phyloP scores from a whole-genome alignment of 1,284 basidiomycete species.

The Malassezia sp. region DNA sequence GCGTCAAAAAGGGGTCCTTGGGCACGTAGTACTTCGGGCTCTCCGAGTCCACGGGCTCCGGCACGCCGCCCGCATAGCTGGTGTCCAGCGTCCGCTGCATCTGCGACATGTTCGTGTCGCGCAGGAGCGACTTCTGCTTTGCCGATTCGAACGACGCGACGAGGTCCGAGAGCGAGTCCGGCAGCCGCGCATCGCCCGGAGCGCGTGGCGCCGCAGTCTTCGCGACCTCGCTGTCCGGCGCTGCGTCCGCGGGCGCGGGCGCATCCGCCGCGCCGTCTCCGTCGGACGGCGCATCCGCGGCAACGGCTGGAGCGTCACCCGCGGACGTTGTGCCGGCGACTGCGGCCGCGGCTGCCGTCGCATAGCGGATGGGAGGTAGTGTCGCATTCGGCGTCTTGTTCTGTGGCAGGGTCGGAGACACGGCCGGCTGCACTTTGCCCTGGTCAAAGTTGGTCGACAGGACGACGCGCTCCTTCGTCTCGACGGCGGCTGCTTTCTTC shows the following conservation, averaged over 20 bases:
- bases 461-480: slow-evolving; percentile 55
- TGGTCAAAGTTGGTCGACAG: slow-evolving; percentile 64
- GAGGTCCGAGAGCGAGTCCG: slow-evolving; percentile 75
- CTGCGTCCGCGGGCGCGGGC: slow-evolving; percentile 28
- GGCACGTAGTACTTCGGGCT: slow-evolving; percentile 78
- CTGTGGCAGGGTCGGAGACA: slow-evolving; percentile 48
- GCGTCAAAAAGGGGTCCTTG: slow-evolving; percentile 77
- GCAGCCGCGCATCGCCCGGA: slow-evolving; percentile 49
- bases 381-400: slow-evolving; percentile 9
- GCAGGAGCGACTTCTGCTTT: slow-evolving; percentile 80
- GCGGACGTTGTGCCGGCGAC: slow-evolving; percentile 13
- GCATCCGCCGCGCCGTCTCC: slow-evolving; percentile 49
- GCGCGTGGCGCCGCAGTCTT: slow-evolving; percentile 23
- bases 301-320: background rate
- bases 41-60: slow-evolving; percentile 70
- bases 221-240: slow-evolving; percentile 26
- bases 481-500: slow-evolving; percentile 21
- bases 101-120: slow-evolving; percentile 65
- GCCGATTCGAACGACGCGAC: slow-evolving; percentile 85
- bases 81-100: slow-evolving; percentile 77
- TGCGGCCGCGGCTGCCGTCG: slow-evolving; percentile 17
- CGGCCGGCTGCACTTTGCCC: slow-evolving; percentile 42
- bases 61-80: slow-evolving; percentile 66
- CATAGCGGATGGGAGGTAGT: slow-evolving; percentile 13
- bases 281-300: slow-evolving; percentile 27